A percentile compares a stretch with the other conserved stretches of the same genome.
These are phyloP conservation scores for Zymoseptoria crescenta DNA, from an alignment of 2,329 filamentous ascomycete genomes.

Conservation along the genomic window DNA sequence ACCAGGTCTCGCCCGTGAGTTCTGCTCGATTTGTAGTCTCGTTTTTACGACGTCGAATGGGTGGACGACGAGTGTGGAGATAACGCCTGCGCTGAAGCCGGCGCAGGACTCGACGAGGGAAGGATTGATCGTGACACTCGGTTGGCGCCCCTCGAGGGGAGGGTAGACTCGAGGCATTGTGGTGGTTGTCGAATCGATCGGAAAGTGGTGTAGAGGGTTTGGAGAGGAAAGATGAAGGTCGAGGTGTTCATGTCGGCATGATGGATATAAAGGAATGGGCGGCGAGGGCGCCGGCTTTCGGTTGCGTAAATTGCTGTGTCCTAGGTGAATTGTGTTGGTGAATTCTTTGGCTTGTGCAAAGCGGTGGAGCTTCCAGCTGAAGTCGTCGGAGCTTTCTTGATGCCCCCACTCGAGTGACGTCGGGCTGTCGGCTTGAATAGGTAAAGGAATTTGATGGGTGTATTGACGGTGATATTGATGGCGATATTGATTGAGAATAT, in stretches of 20 bases:
- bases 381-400: neutral
- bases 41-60: conserved; percentile 96
- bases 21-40: conserved; percentile 59
- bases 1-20: conserved; percentile 17
- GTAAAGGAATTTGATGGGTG: neutral
- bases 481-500: no score
- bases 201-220: neutral
- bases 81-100: conserved; percentile 79
- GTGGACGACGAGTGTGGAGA: conserved; percentile 80
- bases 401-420: neutral
- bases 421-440: neutral
- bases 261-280: neutral
- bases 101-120: conserved; percentile 80
- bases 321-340: neutral
- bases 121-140: conserved; percentile 56
- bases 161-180: conserved; percentile 44
- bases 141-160: conserved; percentile 37
- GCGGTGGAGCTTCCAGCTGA: neutral
- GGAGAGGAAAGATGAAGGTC: neutral
- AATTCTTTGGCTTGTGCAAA: neutral
- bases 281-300: neutral
- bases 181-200: neutral
- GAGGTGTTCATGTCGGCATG: neutral
- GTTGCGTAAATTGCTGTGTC: neutral
- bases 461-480: neutral